phyloP scores from a whole-genome alignment of 306 rosid species.

The Luffa acutangula region DNA sequence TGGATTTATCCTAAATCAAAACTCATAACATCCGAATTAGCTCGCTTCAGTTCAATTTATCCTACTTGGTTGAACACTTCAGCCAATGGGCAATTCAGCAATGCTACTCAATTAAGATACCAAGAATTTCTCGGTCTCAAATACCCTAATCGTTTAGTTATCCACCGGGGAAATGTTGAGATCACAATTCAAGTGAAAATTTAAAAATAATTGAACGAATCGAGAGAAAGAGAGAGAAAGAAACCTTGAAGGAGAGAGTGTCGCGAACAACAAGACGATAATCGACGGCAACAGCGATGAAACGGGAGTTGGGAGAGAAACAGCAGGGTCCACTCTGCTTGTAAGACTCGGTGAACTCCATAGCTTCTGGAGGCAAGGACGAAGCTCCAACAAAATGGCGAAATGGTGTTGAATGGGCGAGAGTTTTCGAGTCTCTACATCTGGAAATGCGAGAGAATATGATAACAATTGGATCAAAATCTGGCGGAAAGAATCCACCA shows the following conservation, averaged over 20 bases:
- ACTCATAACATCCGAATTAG: neutral
- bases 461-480: neutral
- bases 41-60: neutral
- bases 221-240: neutral
- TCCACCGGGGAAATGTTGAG: neutral
- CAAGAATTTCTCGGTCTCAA: neutral
- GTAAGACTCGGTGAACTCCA: constrained; percentile 96
- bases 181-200: neutral
- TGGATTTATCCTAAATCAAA: neutral
- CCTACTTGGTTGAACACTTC: neutral
- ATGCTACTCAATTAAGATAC: neutral
- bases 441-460: neutral
- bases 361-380: constrained; percentile 10
- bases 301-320: constrained; percentile 92
- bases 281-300: constrained; percentile 85
- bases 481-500: neutral
- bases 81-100: neutral
- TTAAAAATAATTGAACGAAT: neutral
- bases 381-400: neutral
- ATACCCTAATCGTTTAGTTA: neutral
- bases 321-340: constrained; percentile 90
- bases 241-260: constrained; percentile 75
- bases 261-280: constrained; percentile 97
- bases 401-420: neutral
- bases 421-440: neutral